phyloP scores from a whole-genome alignment of 2,329 filamentous ascomycete genomes.

The Tympanopsis confertula region DNA sequence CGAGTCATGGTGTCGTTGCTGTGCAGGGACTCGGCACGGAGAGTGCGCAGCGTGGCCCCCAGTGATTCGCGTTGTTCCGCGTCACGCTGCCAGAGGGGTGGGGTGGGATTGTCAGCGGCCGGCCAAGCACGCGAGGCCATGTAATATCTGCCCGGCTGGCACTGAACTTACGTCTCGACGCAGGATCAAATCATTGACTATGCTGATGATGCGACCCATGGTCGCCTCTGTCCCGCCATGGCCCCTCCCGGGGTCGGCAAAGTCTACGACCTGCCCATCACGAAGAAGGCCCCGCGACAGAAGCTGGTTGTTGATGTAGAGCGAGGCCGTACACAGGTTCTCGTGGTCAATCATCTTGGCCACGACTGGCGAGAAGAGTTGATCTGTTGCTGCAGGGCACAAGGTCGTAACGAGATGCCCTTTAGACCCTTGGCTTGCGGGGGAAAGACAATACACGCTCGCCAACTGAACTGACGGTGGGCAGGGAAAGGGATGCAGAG shows the following conservation, averaged over 20 bases:
- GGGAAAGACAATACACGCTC: too few species aligned
- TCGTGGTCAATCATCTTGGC: slow-evolving; percentile 41
- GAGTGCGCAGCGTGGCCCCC: slow-evolving; percentile 62
- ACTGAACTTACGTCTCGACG: slow-evolving; percentile 64
- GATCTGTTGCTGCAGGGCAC: too few species aligned
- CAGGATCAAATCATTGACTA: slow-evolving; percentile 86
- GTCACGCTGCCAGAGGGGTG: slow-evolving; percentile 51
- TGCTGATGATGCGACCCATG: slow-evolving; percentile 78
- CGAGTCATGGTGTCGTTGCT: slow-evolving; percentile 59
- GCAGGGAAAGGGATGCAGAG: too few species aligned
- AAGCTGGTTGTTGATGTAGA: slow-evolving; percentile 64
- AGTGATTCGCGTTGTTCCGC: slow-evolving; percentile 78
- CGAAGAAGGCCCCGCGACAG: slow-evolving; percentile 53
- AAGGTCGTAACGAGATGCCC: too few species aligned
- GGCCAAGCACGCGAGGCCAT: not conserved
- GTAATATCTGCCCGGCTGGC: not conserved
- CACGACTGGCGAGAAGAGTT: not conserved
- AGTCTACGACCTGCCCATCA: slow-evolving; percentile 69
- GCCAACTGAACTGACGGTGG: too few species aligned
- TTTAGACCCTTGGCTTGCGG: too few species aligned
- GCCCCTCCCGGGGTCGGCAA: slow-evolving; percentile 57
- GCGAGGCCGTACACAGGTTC: slow-evolving; percentile 54
- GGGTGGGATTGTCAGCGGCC: slow-evolving; percentile 1
- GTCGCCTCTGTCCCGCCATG: slow-evolving; percentile 53
- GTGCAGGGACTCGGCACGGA: slow-evolving; percentile 66